phyloP scores from a whole-genome alignment of 768 basidiomycete species.

The Pseudohyphozyma bogoriensis region DNA sequence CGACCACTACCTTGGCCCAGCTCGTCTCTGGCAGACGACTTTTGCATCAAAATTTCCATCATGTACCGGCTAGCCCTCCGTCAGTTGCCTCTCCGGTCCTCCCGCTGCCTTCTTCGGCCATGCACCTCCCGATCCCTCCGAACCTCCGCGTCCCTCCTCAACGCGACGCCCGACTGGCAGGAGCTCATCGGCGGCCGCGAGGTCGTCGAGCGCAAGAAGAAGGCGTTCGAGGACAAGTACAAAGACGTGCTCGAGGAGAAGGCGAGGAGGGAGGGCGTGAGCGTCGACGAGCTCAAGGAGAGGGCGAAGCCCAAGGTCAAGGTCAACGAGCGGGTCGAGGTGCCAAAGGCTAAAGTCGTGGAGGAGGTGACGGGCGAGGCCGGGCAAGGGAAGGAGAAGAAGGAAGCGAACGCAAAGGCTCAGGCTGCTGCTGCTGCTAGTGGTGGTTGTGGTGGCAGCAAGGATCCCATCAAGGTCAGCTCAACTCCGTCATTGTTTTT shows the following conservation, averaged over 20 bases:
- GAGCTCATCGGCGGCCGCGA: constrained; percentile 25
- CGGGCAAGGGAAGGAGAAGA: background rate
- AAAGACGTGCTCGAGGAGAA: constrained; percentile 11
- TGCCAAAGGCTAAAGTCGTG: constrained; percentile 4
- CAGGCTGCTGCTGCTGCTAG: constrained; percentile 2
- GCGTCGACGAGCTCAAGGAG: constrained; percentile 19
- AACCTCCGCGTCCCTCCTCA: background rate
- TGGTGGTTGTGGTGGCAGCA: background rate
- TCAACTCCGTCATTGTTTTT: background rate
- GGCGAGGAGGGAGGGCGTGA: constrained; percentile 16
- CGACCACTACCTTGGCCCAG: background rate
- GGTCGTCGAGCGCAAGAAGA: constrained; percentile 13
- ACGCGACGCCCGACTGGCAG: constrained; percentile 18
- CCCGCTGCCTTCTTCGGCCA: background rate
- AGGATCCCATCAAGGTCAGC: constrained; percentile 37
- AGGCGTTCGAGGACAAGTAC: constrained; percentile 23
- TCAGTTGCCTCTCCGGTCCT: background rate
- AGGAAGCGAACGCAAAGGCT: constrained; percentile 12
- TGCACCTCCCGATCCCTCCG: constrained; percentile 1
- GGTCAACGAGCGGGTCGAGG: constrained; percentile 1
- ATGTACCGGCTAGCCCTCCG: background rate
- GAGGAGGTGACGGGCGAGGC: background rate
- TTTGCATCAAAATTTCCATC: background rate
- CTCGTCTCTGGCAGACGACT: background rate
- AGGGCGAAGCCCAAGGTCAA: background rate